phyloP scores from a whole-genome alignment of 768 basidiomycete species.

The Mycena floridula region DNA sequence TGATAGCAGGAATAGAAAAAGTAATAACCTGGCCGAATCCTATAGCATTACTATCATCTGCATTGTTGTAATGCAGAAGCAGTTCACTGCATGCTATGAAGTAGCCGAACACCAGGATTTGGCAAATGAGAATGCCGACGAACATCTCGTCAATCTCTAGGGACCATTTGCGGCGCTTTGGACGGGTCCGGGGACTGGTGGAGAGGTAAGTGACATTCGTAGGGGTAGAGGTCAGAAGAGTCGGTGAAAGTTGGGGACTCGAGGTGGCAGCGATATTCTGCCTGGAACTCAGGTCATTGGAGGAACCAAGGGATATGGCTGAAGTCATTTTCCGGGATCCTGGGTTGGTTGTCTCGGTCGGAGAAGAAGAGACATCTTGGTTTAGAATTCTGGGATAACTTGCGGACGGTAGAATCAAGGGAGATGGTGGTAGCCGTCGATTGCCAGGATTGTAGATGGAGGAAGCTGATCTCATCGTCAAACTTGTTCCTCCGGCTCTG shows the following conservation, averaged over 20 bases:
- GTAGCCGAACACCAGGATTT: conserved; percentile 30
- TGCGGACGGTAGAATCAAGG: no score
- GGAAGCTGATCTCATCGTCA: no score
- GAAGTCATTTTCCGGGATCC: not conserved
- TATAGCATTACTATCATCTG: conserved; percentile 13
- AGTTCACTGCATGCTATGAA: conserved; percentile 35
- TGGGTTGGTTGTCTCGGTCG: not conserved
- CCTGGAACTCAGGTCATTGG: no score
- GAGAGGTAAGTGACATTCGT: no score
- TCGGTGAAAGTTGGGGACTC: no score
- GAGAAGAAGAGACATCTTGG: not conserved
- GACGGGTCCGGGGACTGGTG: conserved; percentile 9
- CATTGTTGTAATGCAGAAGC: conserved; percentile 22
- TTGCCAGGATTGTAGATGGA: no score
- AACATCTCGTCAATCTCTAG: conserved; percentile 33
- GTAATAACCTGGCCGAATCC: conserved; percentile 30
- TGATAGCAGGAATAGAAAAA: not conserved
- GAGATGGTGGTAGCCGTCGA: no score
- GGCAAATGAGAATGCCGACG: conserved; percentile 30
- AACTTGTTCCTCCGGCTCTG: not conserved
- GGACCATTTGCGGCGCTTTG: conserved; percentile 26
- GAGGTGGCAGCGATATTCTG: no score
- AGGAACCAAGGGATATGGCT: not conserved
- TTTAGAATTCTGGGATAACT: no score
- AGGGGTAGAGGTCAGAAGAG: not conserved